A percentile compares a stretch with the other conserved stretches of the same genome.
Conservation (phyloP, 2,329 filamentous ascomycete genomes). For the Exophiala aquamarina region DNA sequence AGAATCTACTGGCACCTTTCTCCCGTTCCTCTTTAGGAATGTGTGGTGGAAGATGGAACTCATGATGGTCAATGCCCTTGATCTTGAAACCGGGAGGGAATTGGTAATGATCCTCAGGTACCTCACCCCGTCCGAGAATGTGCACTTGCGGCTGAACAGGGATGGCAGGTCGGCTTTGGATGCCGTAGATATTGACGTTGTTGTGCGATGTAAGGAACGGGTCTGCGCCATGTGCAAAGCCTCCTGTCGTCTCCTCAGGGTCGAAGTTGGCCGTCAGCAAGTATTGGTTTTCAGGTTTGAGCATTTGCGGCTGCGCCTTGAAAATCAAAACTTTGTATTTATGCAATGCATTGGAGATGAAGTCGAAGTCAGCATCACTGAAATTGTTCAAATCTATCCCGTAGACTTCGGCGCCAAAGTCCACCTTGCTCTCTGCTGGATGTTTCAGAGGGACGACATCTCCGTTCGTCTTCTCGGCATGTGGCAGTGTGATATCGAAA, state of each 20-base stretch:
- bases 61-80: conserved; percentile 39
- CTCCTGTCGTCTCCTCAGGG: conserved; percentile 36
- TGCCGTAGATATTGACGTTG: conserved; percentile 37
- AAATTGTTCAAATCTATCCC: conserved; percentile 40
- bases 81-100: conserved; percentile 41
- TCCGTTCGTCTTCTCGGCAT: conserved; percentile 28
- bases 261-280: conserved; percentile 36
- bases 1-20: conserved; percentile 36
- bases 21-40: conserved; percentile 36
- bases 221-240: conserved; percentile 40
- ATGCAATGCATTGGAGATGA: conserved; percentile 36
- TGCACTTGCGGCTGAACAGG: conserved; percentile 40
- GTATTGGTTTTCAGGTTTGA: conserved; percentile 38
- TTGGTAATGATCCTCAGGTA: conserved; percentile 37
- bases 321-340: conserved; percentile 39
- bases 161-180: conserved; percentile 35
- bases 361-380: conserved; percentile 34
- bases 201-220: conserved; percentile 36
- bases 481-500: conserved; percentile 27
- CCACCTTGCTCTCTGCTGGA: conserved; percentile 34
- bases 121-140: conserved; percentile 37
- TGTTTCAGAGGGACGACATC: conserved; percentile 28
- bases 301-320: conserved; percentile 39
- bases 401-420: conserved; percentile 38
- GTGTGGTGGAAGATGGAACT: conserved; percentile 41